phyloP scores from a whole-genome alignment of 2,329 filamentous ascomycete species.

The Shiraia sp. region DNA sequence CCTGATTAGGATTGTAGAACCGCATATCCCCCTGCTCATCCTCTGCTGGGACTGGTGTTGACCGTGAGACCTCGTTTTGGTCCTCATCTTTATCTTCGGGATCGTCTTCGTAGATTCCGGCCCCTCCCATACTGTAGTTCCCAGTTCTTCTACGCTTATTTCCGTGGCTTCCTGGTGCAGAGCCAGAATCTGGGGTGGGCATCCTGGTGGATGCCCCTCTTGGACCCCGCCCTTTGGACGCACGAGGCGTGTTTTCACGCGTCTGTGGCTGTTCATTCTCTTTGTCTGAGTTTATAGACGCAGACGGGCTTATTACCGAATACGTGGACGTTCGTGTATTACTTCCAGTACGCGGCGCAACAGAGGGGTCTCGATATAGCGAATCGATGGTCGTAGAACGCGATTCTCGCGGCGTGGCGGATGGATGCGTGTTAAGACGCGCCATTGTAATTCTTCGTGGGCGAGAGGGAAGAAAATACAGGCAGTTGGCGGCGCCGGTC shows the following conservation, averaged over 20 bases:
- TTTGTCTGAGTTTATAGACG: slow-evolving; percentile 47
- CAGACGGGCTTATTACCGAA: slow-evolving; percentile 38
- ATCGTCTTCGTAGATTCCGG: slow-evolving; percentile 12
- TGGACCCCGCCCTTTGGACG: slow-evolving; percentile 52
- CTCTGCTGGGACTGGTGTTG: slow-evolving; percentile 8
- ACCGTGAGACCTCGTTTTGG: slow-evolving; percentile 15
- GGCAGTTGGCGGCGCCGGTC: slow-evolving; percentile 6
- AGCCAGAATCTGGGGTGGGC: slow-evolving; percentile 47
- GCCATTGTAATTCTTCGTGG: slow-evolving; percentile 31
- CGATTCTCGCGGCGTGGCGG: slow-evolving; percentile 32
- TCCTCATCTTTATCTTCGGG: slow-evolving; percentile 24
- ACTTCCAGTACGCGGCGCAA: slow-evolving; percentile 17
- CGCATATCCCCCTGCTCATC: slow-evolving; percentile 16
- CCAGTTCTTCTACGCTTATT: slow-evolving; percentile 53
- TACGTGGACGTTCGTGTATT: slow-evolving; percentile 31
- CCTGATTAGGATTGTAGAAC: slow-evolving; percentile 82
- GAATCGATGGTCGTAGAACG: slow-evolving; percentile 39
- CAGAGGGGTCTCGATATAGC: slow-evolving; percentile 44
- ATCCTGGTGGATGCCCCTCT: slow-evolving; percentile 28
- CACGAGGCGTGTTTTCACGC: slow-evolving; percentile 29
- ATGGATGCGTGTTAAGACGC: slow-evolving; percentile 39
- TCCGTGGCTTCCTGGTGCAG: slow-evolving; percentile 25
- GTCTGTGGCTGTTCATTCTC: slow-evolving; percentile 47
- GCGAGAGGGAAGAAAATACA: background rate
- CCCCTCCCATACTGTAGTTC: slow-evolving; percentile 28